Evolutionary conservation across 1,139 yeast genomes (phyloP).

Genomic region (Nakaseomyces kungkrabaensis): DNA sequence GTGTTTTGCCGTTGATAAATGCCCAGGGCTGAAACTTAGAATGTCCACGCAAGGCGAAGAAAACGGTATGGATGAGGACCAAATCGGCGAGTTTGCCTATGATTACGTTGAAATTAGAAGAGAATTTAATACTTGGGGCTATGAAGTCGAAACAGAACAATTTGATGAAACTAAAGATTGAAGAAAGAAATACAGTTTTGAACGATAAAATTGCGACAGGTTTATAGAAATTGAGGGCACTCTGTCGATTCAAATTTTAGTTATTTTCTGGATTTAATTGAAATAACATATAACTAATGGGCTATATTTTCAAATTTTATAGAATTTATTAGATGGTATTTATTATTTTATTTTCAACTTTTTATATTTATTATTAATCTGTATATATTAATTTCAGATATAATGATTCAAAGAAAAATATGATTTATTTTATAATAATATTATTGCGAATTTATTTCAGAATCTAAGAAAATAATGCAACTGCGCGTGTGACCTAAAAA

Average conservation of each 20-base stretch:
- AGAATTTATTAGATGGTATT: background rate
- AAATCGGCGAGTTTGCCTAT: slow-evolving; percentile 95
- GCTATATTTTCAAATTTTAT: too few species aligned
- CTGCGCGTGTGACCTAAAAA: too few species aligned
- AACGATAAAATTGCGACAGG: background rate
- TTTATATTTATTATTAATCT: background rate
- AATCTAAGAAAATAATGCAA: too few species aligned
- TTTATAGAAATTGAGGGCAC: background rate
- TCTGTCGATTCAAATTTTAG: background rate
- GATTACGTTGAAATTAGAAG: slow-evolving; percentile 95
- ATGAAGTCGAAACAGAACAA: slow-evolving; percentile 6
- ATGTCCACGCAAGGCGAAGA: slow-evolving; percentile 80
- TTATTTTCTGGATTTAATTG: too few species aligned
- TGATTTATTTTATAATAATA: too few species aligned
- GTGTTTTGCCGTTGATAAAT: slow-evolving; percentile 60
- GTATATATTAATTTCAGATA: too few species aligned
- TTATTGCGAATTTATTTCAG: too few species aligned
- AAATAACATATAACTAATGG: too few species aligned
- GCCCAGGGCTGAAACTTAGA: slow-evolving; percentile 77
- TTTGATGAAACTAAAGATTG: background rate
- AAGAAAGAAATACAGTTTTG: background rate
- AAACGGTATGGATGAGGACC: slow-evolving; percentile 89
- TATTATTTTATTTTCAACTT: background rate
- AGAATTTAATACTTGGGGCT: slow-evolving; percentile 70
- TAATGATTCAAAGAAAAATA: too few species aligned